Base-by-base conservation (phyloP, 2,329 filamentous ascomycete genomes). In the Chaetothyriales sp. region DNA sequence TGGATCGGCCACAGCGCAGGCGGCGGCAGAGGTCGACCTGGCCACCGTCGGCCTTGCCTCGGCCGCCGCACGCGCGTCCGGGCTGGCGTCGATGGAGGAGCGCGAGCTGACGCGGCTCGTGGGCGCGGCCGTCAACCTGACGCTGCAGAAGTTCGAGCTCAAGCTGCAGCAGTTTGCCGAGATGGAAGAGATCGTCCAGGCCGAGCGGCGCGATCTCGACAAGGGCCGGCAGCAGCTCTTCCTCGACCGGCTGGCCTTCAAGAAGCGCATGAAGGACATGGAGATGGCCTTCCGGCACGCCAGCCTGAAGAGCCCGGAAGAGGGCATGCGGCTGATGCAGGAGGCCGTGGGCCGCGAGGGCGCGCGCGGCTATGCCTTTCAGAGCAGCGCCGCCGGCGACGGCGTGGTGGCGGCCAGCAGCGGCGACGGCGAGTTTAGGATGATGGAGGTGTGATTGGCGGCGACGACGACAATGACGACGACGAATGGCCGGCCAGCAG, bases 151-250 rank as follows among this genome's bases (percentile, higher is more conserved):
- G 70, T 82, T 97, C 56, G 89, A 97, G 69, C 74, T 97, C 62
- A 98, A 98, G 71, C 77, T 98, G 54, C 83, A 88, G 64, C 94
- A 97, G 67, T 98, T 98, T 70, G 85, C 86, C 62, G 92, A 98
- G 67, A 89, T 98, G 78, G 92, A 98, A 69, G 78, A 86, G 18
- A 83, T 95, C 45, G 76, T 98, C 48, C 86, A 94, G 62, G 88
- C 89, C 5, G 92, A 98, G 72, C 83, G 90, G 54, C 81, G 89
- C 54, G 92, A 98, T 68, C 76, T 98, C 19, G 92, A 98, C 69
- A 81, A 89, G 52, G 87, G 86, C 43, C 82, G 90, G 28, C 89
- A 97, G 67, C 86, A 95, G 67, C 77, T 98, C 18, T 95, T 97
- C 74, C 74, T 97, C 40, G 92, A 98, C 67, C 81, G 92, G 20